A percentile compares a stretch with the other conserved stretches of the same genome.
phyloP scores from a whole-genome alignment of 2,329 filamentous ascomycete genomes.

The Microdochium bolleyi region DNA sequence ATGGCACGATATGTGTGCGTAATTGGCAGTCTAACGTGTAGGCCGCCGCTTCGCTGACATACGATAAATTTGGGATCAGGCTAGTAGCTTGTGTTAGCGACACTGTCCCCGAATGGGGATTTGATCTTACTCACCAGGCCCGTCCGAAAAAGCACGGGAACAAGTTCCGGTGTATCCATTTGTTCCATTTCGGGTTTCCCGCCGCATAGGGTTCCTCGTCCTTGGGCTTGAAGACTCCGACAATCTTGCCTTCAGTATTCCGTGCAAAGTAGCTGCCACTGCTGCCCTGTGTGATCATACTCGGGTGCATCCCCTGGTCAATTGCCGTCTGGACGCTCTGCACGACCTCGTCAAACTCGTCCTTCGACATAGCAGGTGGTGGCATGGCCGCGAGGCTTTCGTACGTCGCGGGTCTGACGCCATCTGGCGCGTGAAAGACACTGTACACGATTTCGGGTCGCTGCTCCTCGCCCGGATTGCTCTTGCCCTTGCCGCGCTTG shows the following conservation, averaged over 20 bases:
- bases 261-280: conserved; percentile 97
- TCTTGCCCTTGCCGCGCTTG: conserved; percentile 74
- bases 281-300: conserved; percentile 94
- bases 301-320: conserved; percentile 82
- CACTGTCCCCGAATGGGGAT: background rate
- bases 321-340: conserved; percentile 89
- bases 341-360: conserved; percentile 80
- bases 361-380: conserved; percentile 62
- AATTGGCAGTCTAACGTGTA: conserved; percentile 90
- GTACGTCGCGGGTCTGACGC: conserved; percentile 70
- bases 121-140: conserved; percentile 54
- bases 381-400: conserved; percentile 58
- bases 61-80: conserved; percentile 93
- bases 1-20: conserved; percentile 86
- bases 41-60: conserved; percentile 94
- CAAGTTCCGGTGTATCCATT: conserved; percentile 96
- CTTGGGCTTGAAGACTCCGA: conserved; percentile 98
- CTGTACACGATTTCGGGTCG: conserved; percentile 93
- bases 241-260: conserved; percentile 84
- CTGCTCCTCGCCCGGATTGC: conserved; percentile 68
- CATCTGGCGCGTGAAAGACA: conserved; percentile 89
- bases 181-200: conserved; percentile 98
- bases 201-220: conserved; percentile 97
- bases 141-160: conserved; percentile 97
- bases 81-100: conserved; percentile 23